Evolutionary conservation across 2,329 filamentous ascomycete genomes (phyloP).

Genomic region (Aspergillus sp.): DNA sequence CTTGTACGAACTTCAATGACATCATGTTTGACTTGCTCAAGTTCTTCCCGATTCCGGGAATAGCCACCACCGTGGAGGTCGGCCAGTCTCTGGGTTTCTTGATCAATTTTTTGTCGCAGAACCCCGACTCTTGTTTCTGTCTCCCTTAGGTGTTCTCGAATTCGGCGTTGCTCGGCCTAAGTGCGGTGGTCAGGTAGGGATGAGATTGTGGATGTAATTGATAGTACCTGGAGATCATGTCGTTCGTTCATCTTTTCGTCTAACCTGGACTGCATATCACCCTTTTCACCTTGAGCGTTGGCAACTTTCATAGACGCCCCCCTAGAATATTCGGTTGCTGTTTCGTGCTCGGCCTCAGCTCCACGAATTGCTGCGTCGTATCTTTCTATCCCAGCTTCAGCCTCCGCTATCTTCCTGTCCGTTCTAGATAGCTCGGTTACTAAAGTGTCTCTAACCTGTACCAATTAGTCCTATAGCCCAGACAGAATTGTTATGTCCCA

Average conservation of each 20-base stretch:
- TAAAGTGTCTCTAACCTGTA: conserved; percentile 37
- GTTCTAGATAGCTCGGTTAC: conserved; percentile 34
- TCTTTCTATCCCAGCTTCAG: conserved; percentile 43
- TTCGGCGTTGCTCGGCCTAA: conserved; percentile 66
- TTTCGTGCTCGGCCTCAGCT: conserved; percentile 37
- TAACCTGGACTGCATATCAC: conserved; percentile 51
- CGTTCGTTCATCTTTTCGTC: conserved; percentile 57
- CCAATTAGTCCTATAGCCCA: conserved; percentile 10
- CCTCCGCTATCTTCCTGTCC: conserved; percentile 51
- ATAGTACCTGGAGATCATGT: conserved; percentile 50
- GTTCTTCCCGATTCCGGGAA: conserved; percentile 58
- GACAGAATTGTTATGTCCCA: conserved; percentile 7
- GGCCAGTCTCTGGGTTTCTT: conserved; percentile 58
- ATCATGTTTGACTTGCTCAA: conserved; percentile 58
- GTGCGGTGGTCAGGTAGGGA: conserved; percentile 26
- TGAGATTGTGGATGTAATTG: background rate
- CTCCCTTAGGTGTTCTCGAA: conserved; percentile 58
- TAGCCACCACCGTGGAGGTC: conserved; percentile 70
- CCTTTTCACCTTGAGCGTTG: conserved; percentile 48
- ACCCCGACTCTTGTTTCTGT: conserved; percentile 48
- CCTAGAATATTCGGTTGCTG: conserved; percentile 44
- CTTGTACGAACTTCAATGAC: conserved; percentile 47
- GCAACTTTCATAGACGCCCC: conserved; percentile 46
- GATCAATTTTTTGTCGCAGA: conserved; percentile 46
- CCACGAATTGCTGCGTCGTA: conserved; percentile 51